Percentiles rank a stretch among this genome's conserved stretches.
Evolutionary conservation across 768 basidiomycete genomes (phyloP).

Genomic region (Calocybe indica): DNA sequence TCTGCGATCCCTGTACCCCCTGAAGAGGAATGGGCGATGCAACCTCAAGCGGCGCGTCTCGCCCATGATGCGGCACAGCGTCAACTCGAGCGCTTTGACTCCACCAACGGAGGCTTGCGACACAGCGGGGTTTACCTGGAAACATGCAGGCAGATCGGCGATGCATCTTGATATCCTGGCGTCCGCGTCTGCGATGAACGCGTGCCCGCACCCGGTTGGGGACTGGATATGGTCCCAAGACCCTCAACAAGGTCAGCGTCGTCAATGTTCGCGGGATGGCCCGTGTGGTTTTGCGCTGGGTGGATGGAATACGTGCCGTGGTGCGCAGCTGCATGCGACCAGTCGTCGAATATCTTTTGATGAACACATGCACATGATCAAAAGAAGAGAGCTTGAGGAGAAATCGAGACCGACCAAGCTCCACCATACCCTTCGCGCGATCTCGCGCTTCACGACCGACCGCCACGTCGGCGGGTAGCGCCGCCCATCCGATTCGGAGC

Average conservation of each 20-base stretch:
- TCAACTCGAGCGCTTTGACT: constrained; percentile 12
- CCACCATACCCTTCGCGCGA: constrained; percentile 20
- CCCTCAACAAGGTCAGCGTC: constrained; percentile 18
- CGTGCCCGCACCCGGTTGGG: constrained; percentile 17
- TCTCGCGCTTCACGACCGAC: constrained; percentile 18
- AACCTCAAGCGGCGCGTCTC: constrained; percentile 16
- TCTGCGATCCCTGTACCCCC: constrained; percentile 16
- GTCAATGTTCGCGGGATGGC: constrained; percentile 18
- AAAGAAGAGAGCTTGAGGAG: too few species aligned
- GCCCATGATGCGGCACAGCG: constrained; percentile 19
- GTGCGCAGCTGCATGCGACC: constrained; percentile 21
- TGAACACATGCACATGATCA: too few species aligned
- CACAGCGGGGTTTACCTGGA: constrained; percentile 2
- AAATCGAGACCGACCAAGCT: constrained; percentile 13
- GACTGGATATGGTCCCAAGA: constrained; percentile 15
- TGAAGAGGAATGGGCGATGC: constrained; percentile 18
- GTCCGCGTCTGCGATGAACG: constrained; percentile 16
- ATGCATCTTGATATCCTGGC: constrained; percentile 11
- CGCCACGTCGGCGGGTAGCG: constrained; percentile 16
- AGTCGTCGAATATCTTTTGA: constrained; percentile 20
- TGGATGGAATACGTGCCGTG: constrained; percentile 20
- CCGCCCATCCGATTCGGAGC: constrained; percentile 15
- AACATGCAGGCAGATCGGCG: constrained; percentile 10
- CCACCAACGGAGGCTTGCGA: too few species aligned
- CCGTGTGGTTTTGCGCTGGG: constrained; percentile 21